Percentiles rank a stretch among this genome's conserved stretches.
Evolutionary conservation across 2,329 filamentous ascomycete species (phyloP).

Genomic region (Xylaria polymorpha): DNA sequence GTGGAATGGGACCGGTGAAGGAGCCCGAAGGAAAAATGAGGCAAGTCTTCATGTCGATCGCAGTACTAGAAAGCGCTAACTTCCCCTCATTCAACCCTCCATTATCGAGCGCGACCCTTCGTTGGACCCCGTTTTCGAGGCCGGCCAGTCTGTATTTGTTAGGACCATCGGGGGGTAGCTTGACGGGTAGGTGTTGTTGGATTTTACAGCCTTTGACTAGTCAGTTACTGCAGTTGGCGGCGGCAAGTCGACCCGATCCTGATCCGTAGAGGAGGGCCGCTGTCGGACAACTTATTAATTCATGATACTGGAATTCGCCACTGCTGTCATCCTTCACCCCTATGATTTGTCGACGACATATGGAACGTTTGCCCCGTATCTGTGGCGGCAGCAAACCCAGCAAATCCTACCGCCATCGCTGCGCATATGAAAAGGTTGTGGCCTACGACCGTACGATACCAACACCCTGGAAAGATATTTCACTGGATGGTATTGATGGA

Average conservation of each 20-base stretch:
- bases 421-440: conserved; percentile 16
- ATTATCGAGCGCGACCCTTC: conserved; percentile 12
- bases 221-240: neutral
- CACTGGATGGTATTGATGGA: conserved; percentile 24
- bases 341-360: conserved; percentile 15
- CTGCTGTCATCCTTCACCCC: conserved; percentile 27
- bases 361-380: conserved; percentile 28
- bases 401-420: conserved; percentile 3
- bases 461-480: conserved; percentile 19
- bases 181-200: conserved; percentile 2
- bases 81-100: conserved; percentile 33
- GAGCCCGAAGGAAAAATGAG: conserved; percentile 18
- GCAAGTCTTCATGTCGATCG: conserved; percentile 33
- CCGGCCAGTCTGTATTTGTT: conserved; percentile 4
- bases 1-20: conserved; percentile 31
- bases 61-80: conserved; percentile 17
- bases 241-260: conserved; percentile 22
- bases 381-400: conserved; percentile 11
- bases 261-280: conserved; percentile 39
- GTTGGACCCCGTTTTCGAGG: conserved; percentile 19
- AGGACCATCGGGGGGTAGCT: neutral
- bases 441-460: conserved; percentile 27
- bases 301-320: conserved; percentile 27
- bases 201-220: conserved; percentile 15
- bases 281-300: conserved; percentile 37